Percentiles rank a stretch among this genome's conserved stretches.
Evolutionary conservation across 768 basidiomycete species (phyloP).

Genomic region (Pisolithus albus): DNA sequence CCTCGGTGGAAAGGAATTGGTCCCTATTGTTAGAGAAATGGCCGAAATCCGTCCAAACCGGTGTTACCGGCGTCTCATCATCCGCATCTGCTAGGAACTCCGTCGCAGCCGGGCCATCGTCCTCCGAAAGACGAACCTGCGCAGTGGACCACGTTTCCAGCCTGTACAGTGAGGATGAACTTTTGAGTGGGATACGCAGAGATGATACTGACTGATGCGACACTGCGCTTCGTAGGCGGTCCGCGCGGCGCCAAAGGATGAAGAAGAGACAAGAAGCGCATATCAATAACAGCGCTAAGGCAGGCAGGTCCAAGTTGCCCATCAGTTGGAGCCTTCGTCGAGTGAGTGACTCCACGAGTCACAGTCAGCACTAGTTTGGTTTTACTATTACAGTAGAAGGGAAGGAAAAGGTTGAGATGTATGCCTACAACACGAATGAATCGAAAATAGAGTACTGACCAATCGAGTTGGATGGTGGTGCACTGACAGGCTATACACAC

Average conservation of each 20-base stretch:
- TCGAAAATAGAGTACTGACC: too few species aligned
- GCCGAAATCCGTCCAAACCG: slow-evolving; percentile 19
- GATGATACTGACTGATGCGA: slow-evolving; percentile 48
- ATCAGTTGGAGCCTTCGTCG: slow-evolving; percentile 55
- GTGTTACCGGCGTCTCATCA: slow-evolving; percentile 41
- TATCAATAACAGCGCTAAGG: slow-evolving; percentile 51
- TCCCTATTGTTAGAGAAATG: too few species aligned
- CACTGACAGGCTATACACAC: too few species aligned
- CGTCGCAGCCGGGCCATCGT: slow-evolving; percentile 64
- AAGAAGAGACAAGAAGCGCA: slow-evolving; percentile 54
- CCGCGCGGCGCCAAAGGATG: slow-evolving; percentile 57
- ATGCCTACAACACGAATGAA: too few species aligned
- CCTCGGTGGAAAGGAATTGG: too few species aligned
- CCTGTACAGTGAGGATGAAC: slow-evolving; percentile 27
- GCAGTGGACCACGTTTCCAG: slow-evolving; percentile 47
- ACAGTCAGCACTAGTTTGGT: background rate
- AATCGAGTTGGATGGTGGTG: too few species aligned
- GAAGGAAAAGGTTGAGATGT: too few species aligned
- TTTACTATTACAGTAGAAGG: too few species aligned
- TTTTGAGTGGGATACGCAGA: background rate
- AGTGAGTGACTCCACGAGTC: slow-evolving; percentile 47
- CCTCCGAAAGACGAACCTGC: slow-evolving; percentile 62
- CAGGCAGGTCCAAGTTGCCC: slow-evolving; percentile 37
- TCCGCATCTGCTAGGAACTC: slow-evolving; percentile 58
- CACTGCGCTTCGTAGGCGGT: slow-evolving; percentile 48